Conservation (phyloP, 2,329 filamentous ascomycete species). For the Paraphaeosphaeria sporulosa region DNA sequence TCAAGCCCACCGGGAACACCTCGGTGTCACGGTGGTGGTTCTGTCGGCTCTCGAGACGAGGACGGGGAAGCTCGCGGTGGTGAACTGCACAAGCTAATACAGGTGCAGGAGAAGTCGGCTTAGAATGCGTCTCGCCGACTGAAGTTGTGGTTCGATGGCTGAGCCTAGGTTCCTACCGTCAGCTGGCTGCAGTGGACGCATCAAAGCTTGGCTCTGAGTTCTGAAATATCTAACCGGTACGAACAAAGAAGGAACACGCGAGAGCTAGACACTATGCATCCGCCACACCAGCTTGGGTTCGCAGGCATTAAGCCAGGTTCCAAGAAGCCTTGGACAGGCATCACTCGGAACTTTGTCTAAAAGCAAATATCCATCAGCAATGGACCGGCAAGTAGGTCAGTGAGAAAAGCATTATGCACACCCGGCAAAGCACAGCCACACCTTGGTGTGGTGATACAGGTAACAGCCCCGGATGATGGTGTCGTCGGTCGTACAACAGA, state of each 20-base stretch:
- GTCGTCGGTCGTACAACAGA: not conserved
- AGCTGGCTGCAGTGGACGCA: conserved; percentile 5
- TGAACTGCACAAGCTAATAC: conserved; percentile 11
- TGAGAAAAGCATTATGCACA: not conserved
- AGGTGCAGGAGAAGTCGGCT: conserved; percentile 12
- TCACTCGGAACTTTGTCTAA: not conserved
- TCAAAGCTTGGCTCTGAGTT: conserved; percentile 7
- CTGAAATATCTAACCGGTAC: not conserved
- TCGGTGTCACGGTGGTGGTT: conserved; percentile 16
- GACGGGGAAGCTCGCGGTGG: conserved; percentile 25
- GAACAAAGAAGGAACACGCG: conserved; percentile 1
- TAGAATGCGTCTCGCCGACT: conserved; percentile 11
- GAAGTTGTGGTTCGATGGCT: conserved; percentile 7
- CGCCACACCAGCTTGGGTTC: not conserved
- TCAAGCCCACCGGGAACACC: conserved; percentile 21
- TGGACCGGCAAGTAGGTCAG: not conserved
- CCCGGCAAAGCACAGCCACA: conserved; percentile 6
- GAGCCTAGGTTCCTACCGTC: conserved; percentile 17
- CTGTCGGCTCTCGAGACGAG: conserved; percentile 20
- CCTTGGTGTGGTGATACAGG: not conserved
- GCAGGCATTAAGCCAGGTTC: not conserved
- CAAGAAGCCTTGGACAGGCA: not conserved
- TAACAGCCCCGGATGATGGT: not conserved
- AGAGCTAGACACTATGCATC: not conserved
- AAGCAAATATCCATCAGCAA: not conserved